These are phyloP conservation scores for Coemansia sp. DNA, from an alignment of 192 early-diverging fungal genomes.

Conservation along the genomic window DNA sequence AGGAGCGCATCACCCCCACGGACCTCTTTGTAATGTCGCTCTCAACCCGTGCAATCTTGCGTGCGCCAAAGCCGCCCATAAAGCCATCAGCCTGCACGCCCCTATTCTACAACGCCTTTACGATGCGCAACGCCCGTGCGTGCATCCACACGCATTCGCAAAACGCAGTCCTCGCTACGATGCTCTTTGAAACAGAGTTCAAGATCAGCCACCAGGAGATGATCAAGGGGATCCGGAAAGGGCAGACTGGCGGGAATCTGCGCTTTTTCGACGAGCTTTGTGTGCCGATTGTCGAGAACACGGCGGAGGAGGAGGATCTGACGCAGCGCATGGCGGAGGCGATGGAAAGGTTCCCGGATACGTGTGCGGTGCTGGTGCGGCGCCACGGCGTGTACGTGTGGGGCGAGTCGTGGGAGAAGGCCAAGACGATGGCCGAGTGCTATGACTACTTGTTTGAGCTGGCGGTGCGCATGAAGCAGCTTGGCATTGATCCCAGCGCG, in stretches of 20 bases:
- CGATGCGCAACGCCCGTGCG: constrained; percentile 76
- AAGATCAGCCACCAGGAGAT: constrained; percentile 95
- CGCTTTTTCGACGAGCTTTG: constrained; percentile 78
- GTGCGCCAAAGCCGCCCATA: constrained; percentile 61
- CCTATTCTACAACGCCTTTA: constrained; percentile 91
- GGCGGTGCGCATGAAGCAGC: constrained; percentile 85
- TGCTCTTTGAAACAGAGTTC: constrained; percentile 80
- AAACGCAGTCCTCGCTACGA: constrained; percentile 89
- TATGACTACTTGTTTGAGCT: constrained; percentile 99
- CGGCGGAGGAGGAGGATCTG: constrained; percentile 89
- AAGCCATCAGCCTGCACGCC: constrained; percentile 95
- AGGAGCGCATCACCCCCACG: constrained; percentile 82
- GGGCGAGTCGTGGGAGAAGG: constrained; percentile 95
- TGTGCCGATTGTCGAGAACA: constrained; percentile 97
- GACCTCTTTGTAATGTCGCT: constrained; percentile 85
- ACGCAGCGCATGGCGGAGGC: constrained; percentile 84
- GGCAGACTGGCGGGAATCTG: constrained; percentile 61
- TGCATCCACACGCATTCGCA: constrained; percentile 98
- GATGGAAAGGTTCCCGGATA: constrained; percentile 84
- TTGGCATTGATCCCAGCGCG: constrained; percentile 73
- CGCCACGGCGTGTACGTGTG: constrained; percentile 98
- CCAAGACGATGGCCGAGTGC: constrained; percentile 97
- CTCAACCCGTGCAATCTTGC: constrained; percentile 57
- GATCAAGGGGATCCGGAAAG: constrained; percentile 96
- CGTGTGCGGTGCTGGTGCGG: constrained; percentile 91